A percentile compares a stretch with the other conserved stretches of the same genome.
Conservation (phyloP, 2,329 filamentous ascomycete species). For the Aspergillus pseudoglaucus region DNA sequence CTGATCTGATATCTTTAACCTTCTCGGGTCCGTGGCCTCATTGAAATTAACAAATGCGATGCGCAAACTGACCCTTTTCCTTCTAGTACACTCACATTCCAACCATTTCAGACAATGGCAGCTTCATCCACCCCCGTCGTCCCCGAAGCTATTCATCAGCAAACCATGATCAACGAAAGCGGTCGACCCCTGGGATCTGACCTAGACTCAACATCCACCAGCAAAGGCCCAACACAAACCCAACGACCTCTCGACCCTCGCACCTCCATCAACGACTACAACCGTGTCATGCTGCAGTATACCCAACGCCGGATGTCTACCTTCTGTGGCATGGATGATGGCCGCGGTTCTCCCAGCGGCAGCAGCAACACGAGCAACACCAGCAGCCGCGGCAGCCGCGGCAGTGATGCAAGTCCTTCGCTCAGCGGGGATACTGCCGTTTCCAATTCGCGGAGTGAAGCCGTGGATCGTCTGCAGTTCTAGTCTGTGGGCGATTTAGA, state of each 20-base stretch:
- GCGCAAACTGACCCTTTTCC: too few relatives aligned
- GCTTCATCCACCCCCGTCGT: too few relatives aligned
- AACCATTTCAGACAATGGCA: too few relatives aligned
- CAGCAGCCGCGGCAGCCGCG: constrained; percentile 20
- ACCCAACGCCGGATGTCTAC: constrained; percentile 32
- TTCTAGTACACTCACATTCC: too few relatives aligned
- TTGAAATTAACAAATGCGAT: too few relatives aligned
- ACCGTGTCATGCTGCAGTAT: constrained; percentile 33
- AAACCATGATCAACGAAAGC: not conserved
- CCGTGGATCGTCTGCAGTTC: too few relatives aligned
- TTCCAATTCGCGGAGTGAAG: too few relatives aligned
- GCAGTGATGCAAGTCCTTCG: constrained; percentile 8
- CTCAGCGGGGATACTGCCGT: too few relatives aligned
- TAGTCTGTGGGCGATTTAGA: too few relatives aligned
- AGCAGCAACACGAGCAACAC: constrained; percentile 26
- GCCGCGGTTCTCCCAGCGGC: constrained; percentile 12
- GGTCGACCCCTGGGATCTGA: not conserved
- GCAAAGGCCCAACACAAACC: constrained; percentile 5
- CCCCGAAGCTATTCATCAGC: too few relatives aligned
- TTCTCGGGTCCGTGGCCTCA: too few relatives aligned
- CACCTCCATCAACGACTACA: constrained; percentile 32
- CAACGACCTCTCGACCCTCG: constrained; percentile 16
- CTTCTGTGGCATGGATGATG: constrained; percentile 22
- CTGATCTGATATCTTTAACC: too few relatives aligned
- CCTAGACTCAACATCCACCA: not conserved